Conservation (phyloP, 2,329 filamentous ascomycete species). For the Sporothrix sp. region DNA sequence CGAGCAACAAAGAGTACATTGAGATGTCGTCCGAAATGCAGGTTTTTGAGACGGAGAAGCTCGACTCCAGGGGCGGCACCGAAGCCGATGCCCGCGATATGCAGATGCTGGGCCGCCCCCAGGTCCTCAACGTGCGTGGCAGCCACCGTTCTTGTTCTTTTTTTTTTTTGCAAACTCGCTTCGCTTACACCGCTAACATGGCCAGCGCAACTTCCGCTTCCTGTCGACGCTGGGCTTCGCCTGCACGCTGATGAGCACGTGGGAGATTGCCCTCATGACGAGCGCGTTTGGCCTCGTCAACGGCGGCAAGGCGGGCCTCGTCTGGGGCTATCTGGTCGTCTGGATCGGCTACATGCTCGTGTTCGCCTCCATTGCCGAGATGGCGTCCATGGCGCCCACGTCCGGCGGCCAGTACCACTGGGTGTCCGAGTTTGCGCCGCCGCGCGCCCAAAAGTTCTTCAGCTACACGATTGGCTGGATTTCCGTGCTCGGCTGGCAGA, state of each 20-base stretch:
- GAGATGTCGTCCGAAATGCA: conserved; percentile 13
- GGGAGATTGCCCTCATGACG: conserved; percentile 39
- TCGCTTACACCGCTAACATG: not conserved
- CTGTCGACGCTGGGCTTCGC: conserved; percentile 42
- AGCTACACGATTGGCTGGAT: conserved; percentile 46
- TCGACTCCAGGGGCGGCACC: conserved; percentile 20
- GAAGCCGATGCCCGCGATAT: conserved; percentile 26
- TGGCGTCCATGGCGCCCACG: conserved; percentile 38
- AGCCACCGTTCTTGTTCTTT: not conserved
- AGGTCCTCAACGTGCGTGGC: conserved; percentile 18
- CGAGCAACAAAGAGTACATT: conserved; percentile 15
- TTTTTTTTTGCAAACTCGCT: not conserved
- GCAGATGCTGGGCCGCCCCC: conserved; percentile 19
- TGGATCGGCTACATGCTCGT: conserved; percentile 38
- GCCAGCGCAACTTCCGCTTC: conserved; percentile 41
- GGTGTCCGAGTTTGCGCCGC: conserved; percentile 44
- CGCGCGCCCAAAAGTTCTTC: conserved; percentile 39
- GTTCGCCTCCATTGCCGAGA: conserved; percentile 32
- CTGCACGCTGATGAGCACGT: conserved; percentile 44
- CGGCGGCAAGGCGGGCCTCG: conserved; percentile 42
- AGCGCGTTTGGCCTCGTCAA: conserved; percentile 33
- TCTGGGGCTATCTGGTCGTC: conserved; percentile 41
- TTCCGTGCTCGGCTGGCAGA: conserved; percentile 40
- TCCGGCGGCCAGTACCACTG: conserved; percentile 52
- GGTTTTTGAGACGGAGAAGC: conserved; percentile 17